Evolutionary conservation across 257 asterid genomes (phyloP), one percentile per base, ranked within the genome.

Genomic region (Leonotis leonurus): DNA sequence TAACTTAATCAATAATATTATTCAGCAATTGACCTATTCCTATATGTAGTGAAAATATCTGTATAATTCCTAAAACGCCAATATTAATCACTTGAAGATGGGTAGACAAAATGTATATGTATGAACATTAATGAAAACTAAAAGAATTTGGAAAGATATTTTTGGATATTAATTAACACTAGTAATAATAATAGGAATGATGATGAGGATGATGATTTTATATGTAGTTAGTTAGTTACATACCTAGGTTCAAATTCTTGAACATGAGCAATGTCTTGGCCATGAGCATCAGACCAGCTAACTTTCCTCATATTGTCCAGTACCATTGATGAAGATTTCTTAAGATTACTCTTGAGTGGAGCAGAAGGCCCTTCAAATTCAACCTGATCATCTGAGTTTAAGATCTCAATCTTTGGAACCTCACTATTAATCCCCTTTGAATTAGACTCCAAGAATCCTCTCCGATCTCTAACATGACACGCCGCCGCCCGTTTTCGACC

Each of bases 211-310:
- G n/a, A n/a, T n/a, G n/a, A n/a, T n/a, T n/a, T n/a, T n/a, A n/a
- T n/a, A n/a, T n/a, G n/a, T n/a, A n/a, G n/a, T n/a, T n/a, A n/a
- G n/a, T n/a, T n/a, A n/a, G n/a, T n/a, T n/a, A n/a, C n/a, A n/a
- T 80, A 82, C 94, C 89, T 85, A 46, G 94, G 87, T 59, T 82
- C 87, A 73, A 85, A 85, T 73, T 80, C 89, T 65, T 76, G 84
- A 66, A 85, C 71, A 65, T 72, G 85, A 59, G 94, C 85, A 76
- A 82, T 85, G 68, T 82, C 85, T 68, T 71, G 71, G 62, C 89
- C 94, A 63, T 80, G 81, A 37, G 85, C 79, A 73, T 85, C 94
- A 25, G 87, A 68, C 94, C 94, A 85, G 50, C 78, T 85, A 35
- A 85, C 87, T 69, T 70, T 85, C 71, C 94, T 85, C 60, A 75